A percentile compares a stretch with the other conserved stretches of the same genome.
phyloP scores from a whole-genome alignment of 345 rosid species.

The Linum usitatissimum region DNA sequence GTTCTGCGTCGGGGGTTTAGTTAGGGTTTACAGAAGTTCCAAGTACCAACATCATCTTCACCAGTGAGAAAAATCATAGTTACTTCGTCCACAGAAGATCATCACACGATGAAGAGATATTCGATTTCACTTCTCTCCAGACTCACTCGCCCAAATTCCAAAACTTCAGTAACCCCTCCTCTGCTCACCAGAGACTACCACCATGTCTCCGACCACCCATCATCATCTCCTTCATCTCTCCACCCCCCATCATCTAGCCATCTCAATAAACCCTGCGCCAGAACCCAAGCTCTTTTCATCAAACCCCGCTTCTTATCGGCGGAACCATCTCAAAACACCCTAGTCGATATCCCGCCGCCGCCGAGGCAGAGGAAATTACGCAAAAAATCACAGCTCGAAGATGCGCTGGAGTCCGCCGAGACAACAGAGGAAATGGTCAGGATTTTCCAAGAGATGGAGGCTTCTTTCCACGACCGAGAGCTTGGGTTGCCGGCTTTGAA shows the following conservation, averaged over 20 bases:
- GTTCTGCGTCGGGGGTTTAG: no score
- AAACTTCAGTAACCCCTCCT: slow-evolving; percentile 19
- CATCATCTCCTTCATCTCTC: slow-evolving; percentile 14
- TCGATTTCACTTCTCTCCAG: slow-evolving; percentile 47
- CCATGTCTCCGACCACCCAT: slow-evolving; percentile 13
- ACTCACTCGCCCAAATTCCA: slow-evolving; percentile 26
- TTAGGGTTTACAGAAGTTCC: no score
- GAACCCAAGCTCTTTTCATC: slow-evolving; percentile 24
- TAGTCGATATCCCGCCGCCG: slow-evolving; percentile 29
- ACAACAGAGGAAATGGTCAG: slow-evolving; percentile 66
- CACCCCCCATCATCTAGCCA: slow-evolving; percentile 6
- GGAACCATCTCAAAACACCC: slow-evolving; percentile 41
- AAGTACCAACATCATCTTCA: background rate
- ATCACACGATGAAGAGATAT: slow-evolving; percentile 40
- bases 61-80: background rate
- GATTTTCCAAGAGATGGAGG: slow-evolving; percentile 66
- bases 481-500: slow-evolving; percentile 70
- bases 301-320: slow-evolving; percentile 21
- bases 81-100: background rate
- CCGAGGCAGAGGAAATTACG: slow-evolving; percentile 44
- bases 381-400: slow-evolving; percentile 63
- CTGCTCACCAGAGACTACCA: slow-evolving; percentile 12
- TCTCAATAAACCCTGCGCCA: slow-evolving; percentile 26
- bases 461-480: slow-evolving; percentile 52
- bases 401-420: slow-evolving; percentile 70